Percentiles rank a stretch among this genome's conserved stretches.
phyloP scores from a whole-genome alignment of 768 basidiomycete species.

The Mycena capillaripes region DNA sequence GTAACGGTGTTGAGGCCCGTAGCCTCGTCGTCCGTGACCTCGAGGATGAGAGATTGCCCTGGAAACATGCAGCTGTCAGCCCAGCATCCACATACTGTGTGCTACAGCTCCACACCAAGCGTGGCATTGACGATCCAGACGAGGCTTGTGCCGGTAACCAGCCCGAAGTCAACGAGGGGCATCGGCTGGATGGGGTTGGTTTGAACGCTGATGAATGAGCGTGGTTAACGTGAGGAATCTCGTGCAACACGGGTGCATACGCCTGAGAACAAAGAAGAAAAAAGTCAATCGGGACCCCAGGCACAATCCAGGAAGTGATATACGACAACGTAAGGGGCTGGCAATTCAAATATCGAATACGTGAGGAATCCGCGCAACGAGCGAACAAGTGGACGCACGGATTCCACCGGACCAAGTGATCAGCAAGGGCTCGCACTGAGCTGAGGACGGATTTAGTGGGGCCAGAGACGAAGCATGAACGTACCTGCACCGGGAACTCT shows the following conservation, averaged over 20 bases:
- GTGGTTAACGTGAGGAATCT: slow-evolving; percentile 8
- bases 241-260: slow-evolving; percentile 7
- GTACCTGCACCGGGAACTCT: background rate
- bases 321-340: slow-evolving; percentile 13
- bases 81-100: background rate
- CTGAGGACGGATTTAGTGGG: slow-evolving; percentile 1
- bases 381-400: slow-evolving; percentile 7
- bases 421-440: slow-evolving; percentile 8
- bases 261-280: background rate
- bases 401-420: background rate
- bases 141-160: background rate
- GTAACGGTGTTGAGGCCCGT: background rate
- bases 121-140: slow-evolving; percentile 9
- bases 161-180: slow-evolving; percentile 1
- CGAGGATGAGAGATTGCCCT: background rate
- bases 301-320: slow-evolving; percentile 4
- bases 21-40: slow-evolving; percentile 4
- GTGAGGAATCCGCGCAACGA: slow-evolving; percentile 7
- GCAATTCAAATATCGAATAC: background rate
- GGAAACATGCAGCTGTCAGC: slow-evolving; percentile 1
- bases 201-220: slow-evolving; percentile 7
- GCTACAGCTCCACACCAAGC: background rate
- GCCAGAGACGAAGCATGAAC: slow-evolving; percentile 10
- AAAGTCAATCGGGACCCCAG: background rate
- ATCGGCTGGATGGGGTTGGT: background rate